Evolutionary conservation across 1,284 basidiomycete genomes (phyloP), one percentile per base, ranked within the genome.

Genomic region (Rhizopogon parksii): DNA sequence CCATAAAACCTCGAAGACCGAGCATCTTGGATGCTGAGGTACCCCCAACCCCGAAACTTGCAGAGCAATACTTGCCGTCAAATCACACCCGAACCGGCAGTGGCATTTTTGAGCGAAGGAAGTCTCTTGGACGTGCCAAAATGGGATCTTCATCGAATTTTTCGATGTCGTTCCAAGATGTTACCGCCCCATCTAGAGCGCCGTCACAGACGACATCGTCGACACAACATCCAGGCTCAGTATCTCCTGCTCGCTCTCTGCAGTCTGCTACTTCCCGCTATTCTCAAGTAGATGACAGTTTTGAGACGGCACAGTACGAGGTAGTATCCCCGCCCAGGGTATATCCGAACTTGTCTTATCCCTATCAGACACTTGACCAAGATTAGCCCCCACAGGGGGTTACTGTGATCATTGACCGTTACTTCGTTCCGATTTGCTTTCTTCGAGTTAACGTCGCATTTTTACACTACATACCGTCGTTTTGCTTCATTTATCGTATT

Each of bases 21-120:
- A 77, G 72, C 56, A 55, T 72, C 9, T 42, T 72, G 4, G 75
- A 73, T 46, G 60, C 61, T 12, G 60, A 62, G 21, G 68, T 76
- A 49, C 71, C 77, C 7, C 68, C 73, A 3, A 73, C 68, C 40
- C 76, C 73, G 21, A 66, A 61, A 34, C 58, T 74, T 50, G 72
- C 76, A 5, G 72, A 70, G 15, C 70, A 70, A 43, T 70, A 68
- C 54, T 61, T 57, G 35, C 37, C 56, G 21, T 70, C 53, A 52
- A 69, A 55, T 53, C 69, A 57, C 61, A 58, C 60, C 55, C 68
- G 49, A 63, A 68, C 59, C 54, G 72, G 56, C 60, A 70, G 64
- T 47, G 64, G 53, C 55, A 56, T 54, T 48, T 51, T 61, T 51
- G 68, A 58, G 38, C 65, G 46, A 45, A 57, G 52, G 52, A 67